Base-by-base conservation (phyloP, 2,329 filamentous ascomycete species). In the Apiospora pterosperma region DNA sequence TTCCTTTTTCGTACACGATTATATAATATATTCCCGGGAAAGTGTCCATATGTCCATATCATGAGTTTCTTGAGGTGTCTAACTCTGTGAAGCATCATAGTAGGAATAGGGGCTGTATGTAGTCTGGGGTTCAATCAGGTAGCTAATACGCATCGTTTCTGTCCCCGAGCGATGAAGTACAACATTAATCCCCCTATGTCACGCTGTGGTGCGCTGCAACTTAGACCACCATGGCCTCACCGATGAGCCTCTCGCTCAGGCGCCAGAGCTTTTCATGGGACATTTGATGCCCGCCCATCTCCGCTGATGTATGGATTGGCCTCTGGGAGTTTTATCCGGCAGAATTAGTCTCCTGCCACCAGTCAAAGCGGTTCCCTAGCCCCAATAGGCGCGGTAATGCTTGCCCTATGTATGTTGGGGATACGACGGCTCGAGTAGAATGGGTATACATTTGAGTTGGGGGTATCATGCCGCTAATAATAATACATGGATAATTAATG, bases 221-320 rank as follows among this genome's bases (percentile, higher is more conserved):
- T 25, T 52, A 52, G 5, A 52, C 16, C 5, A 31, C 25, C 44
- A 64, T 36, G 11, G 73, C 68, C 65, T 77, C 64, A 6, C 72
- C 71, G 3, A 77, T 74, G n/a, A 77, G 66, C 62, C 75, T 68
- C 71, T 78, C 75, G 10, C 74, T 76, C 38, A 77, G 55, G 42
- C 68, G 72, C 76, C 77, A 79, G 62, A 78, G 61, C 62, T 66
- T 73, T 41, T 77, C 74, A 64, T 64, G 23, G 48, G 28, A 7
- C 41, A 42, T n/a, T 31, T 64, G 23, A 62, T 62, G n/a, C 59
- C 59, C 1, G 14, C 1, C 1, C 31, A 62, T 19, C 41, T 62
- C 2, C 34, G 14, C 5, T 59, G 59, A 44, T 58, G 41, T 16
- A 64, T 64, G 63, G 63, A 62, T 16, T 64, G 63, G 63, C 59